These are phyloP conservation scores for Butyriboletus loyo DNA, from an alignment of 768 basidiomycete species.

Conservation along the genomic window DNA sequence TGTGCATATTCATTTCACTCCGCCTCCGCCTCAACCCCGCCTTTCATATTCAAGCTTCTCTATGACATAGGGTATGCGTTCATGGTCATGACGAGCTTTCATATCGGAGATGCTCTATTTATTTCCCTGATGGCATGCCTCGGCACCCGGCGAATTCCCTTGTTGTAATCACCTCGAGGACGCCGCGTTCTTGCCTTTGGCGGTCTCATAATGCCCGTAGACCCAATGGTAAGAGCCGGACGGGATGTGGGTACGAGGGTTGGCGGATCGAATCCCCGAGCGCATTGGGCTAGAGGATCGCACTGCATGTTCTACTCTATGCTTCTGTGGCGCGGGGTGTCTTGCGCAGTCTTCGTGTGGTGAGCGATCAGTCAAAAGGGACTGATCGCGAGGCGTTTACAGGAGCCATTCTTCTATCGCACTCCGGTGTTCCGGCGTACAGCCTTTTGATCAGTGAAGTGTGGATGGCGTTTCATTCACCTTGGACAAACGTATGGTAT, in stretches of 20 bases:
- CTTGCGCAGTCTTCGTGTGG: neutral
- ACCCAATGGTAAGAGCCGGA: neutral
- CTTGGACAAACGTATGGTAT: neutral
- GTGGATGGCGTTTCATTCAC: too few species aligned
- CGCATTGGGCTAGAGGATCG: neutral
- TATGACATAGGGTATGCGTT: constrained; percentile 13
- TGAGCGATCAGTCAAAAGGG: constrained; percentile 2
- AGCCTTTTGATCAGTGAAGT: neutral
- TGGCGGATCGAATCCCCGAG: neutral
- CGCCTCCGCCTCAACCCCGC: constrained; percentile 31
- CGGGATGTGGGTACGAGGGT: constrained; percentile 15
- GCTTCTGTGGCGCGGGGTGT: constrained; percentile 4
- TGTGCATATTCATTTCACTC: constrained; percentile 16
- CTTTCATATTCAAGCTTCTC: constrained; percentile 14
- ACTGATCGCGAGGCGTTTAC: neutral
- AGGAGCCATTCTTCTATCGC: neutral
- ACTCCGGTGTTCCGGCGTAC: constrained; percentile 1
- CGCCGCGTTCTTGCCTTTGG: constrained; percentile 19
- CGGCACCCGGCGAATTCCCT: constrained; percentile 11
- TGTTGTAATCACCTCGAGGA: constrained; percentile 32
- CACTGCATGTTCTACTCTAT: too few species aligned
- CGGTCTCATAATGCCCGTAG: neutral
- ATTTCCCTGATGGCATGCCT: constrained; percentile 6
- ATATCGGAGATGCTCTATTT: constrained; percentile 10
- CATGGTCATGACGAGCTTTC: constrained; percentile 9